Conservation (phyloP, 1,139 yeast genomes). For the Diutina scorzettiae region DNA sequence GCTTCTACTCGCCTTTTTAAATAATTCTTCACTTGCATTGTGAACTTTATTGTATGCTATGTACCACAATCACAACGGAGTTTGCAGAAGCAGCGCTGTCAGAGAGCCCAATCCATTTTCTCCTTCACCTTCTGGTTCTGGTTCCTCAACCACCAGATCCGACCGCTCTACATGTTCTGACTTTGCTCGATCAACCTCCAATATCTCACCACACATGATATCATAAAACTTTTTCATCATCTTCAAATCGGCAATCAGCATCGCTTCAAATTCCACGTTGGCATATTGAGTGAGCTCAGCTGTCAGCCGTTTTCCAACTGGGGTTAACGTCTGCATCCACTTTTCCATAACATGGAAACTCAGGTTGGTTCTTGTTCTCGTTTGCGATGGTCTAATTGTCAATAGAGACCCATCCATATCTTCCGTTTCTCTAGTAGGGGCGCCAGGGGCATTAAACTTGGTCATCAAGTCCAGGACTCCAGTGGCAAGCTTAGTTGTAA, state of each 20-base stretch:
- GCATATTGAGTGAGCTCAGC: neutral
- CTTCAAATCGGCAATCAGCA: neutral
- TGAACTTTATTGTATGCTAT: too few relatives aligned
- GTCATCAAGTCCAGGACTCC: constrained; percentile 35
- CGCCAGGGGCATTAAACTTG: constrained; percentile 19
- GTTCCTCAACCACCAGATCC: too few relatives aligned
- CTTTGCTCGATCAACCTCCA: too few relatives aligned
- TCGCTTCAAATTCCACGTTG: neutral
- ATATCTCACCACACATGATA: neutral
- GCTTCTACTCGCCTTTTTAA: too few relatives aligned
- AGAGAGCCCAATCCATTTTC: too few relatives aligned
- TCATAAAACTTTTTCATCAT: neutral
- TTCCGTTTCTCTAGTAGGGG: constrained; percentile 8
- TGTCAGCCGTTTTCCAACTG: too few relatives aligned
- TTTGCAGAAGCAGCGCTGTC: too few relatives aligned
- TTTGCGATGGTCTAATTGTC: neutral
- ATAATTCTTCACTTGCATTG: too few relatives aligned
- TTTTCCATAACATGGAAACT: constrained; percentile 34
- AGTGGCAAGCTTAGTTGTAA: constrained; percentile 27
- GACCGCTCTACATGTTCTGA: too few relatives aligned
- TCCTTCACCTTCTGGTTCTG: too few relatives aligned
- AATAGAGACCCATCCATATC: neutral
- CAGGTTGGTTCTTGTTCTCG: constrained; percentile 9
- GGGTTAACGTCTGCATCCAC: constrained; percentile 27
- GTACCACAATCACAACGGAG: too few relatives aligned